Evolutionary conservation across 2,329 filamentous ascomycete species (phyloP).

Genomic region (Colletotrichum higginsianum): DNA sequence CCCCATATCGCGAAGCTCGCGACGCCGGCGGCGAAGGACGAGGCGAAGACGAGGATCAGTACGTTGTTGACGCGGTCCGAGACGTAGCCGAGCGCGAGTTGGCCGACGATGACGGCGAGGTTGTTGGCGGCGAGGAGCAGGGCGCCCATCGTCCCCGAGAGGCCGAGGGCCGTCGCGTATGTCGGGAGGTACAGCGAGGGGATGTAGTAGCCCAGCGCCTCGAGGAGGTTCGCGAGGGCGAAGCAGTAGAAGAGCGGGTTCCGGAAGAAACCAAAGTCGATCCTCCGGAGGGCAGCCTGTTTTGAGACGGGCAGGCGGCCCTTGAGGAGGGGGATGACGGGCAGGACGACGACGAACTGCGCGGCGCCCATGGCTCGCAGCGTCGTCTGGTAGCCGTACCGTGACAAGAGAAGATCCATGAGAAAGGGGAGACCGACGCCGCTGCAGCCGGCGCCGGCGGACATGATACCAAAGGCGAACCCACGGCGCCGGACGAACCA

Average conservation of each 20-base stretch:
- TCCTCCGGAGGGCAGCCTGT: conserved; percentile 44
- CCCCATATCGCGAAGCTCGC: conserved; percentile 70
- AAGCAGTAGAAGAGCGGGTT: conserved; percentile 53
- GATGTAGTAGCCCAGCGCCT: conserved; percentile 70
- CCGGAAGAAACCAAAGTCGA: conserved; percentile 45
- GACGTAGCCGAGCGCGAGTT: conserved; percentile 61
- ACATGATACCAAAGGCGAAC: conserved; percentile 65
- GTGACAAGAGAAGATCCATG: conserved; percentile 56
- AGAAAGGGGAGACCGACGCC: conserved; percentile 65
- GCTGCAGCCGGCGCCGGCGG: conserved; percentile 61
- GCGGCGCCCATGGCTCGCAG: conserved; percentile 57
- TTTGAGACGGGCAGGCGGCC: conserved; percentile 57
- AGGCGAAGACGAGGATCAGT: conserved; percentile 57
- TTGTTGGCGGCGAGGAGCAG: conserved; percentile 65
- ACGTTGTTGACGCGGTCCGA: conserved; percentile 61
- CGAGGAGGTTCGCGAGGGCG: conserved; percentile 63
- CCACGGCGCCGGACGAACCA: conserved; percentile 64
- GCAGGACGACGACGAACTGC: conserved; percentile 55
- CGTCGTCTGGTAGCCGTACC: conserved; percentile 58
- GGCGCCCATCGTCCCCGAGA: conserved; percentile 58
- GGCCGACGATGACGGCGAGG: conserved; percentile 61
- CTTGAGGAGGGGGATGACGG: conserved; percentile 59
- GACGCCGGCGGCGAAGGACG: conserved; percentile 62
- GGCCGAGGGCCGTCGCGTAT: conserved; percentile 59
- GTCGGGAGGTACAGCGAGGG: conserved; percentile 68